Conservation (phyloP, 2,329 filamentous ascomycete genomes). For the Ophiostoma pallidulum region DNA sequence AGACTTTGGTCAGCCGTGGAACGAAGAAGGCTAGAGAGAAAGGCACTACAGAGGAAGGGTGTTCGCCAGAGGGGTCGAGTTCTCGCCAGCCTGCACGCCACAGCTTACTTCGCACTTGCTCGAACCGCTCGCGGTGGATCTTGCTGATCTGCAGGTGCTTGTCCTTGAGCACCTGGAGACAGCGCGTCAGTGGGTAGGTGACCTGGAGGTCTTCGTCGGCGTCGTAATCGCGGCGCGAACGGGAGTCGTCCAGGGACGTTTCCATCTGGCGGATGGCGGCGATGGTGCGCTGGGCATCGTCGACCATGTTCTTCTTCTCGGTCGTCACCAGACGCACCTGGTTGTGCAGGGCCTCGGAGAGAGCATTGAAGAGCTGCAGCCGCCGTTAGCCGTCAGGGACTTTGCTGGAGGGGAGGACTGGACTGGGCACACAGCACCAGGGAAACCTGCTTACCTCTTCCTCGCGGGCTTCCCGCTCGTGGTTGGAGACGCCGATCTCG, state of each 20-base stretch:
- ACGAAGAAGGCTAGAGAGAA: no score
- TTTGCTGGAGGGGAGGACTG: no score
- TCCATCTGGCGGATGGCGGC: constrained; percentile 91
- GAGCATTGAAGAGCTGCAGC: constrained; percentile 73
- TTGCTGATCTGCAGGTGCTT: constrained; percentile 73
- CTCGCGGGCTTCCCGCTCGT: constrained; percentile 86
- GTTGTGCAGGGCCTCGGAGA: constrained; percentile 85
- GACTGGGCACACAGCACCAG: no score
- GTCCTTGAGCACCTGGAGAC: constrained; percentile 72
- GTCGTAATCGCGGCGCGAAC: constrained; percentile 52
- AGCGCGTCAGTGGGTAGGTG: constrained; percentile 73
- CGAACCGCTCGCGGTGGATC: constrained; percentile 81
- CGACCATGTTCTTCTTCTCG: constrained; percentile 85
- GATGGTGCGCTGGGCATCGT: constrained; percentile 79
- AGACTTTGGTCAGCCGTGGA: not conserved
- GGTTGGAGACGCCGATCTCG: constrained; percentile 88
- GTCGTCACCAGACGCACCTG: constrained; percentile 76
- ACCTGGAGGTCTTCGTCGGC: constrained; percentile 56
- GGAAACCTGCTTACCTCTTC: constrained; percentile 64
- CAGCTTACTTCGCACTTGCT: constrained; percentile 84
- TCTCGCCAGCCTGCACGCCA: no score
- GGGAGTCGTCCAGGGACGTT: constrained; percentile 69
- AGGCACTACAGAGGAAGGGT: no score
- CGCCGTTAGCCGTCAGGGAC: constrained; percentile 12
- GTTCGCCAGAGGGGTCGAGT: no score